Evolutionary conservation across 2,329 filamentous ascomycete species (phyloP), one percentile per base, ranked within the genome.

Genomic region (Pyrenochaeta sp.): DNA sequence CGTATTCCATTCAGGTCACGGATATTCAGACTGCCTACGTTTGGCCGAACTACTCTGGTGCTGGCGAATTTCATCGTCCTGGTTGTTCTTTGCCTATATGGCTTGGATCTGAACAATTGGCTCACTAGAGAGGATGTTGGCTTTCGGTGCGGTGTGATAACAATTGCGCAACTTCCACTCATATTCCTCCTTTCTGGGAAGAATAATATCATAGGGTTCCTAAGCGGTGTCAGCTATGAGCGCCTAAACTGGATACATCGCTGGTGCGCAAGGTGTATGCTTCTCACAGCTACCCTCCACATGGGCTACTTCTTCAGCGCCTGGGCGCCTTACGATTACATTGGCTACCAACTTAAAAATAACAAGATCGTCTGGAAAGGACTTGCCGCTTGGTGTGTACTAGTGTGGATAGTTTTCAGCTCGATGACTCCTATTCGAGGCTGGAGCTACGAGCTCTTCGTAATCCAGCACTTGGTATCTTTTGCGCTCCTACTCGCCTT

Each of bases 171-270:
- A 53, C 53, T 83, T 3, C 81, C 81, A 1, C 62, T 83, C n/a
- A 71, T 83, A 37, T 79, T 82, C 52, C 67, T 83, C 8, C 73
- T 83, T 23, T 74, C 80, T 1, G 78, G 79, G 7, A 81, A 81
- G 63, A 76, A 78, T 44, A 84, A 82, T 52, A 71, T 83, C 14
- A 71, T 89, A n/a, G 84, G 82, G 1, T 74, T 78, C 39, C 69
- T 89, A 17, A 77, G 80, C 3, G 86, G 86, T 8, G 77, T 80
- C 7, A 84, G 84, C 48, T 83, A 89, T 59, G 86, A 89, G 69
- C 78, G 84, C 7, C 73, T 89, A 44, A 89, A 88, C 64, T 89
- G 86, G 86, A 69, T 89, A 38, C 87, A 90, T 59, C 80, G 87
- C 48, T 90, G 87, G 86, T 81, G 85, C 7, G 84, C 83, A 3